Conservation (phyloP, 2,329 filamentous ascomycete genomes). For the Aspergillus sp. region DNA sequence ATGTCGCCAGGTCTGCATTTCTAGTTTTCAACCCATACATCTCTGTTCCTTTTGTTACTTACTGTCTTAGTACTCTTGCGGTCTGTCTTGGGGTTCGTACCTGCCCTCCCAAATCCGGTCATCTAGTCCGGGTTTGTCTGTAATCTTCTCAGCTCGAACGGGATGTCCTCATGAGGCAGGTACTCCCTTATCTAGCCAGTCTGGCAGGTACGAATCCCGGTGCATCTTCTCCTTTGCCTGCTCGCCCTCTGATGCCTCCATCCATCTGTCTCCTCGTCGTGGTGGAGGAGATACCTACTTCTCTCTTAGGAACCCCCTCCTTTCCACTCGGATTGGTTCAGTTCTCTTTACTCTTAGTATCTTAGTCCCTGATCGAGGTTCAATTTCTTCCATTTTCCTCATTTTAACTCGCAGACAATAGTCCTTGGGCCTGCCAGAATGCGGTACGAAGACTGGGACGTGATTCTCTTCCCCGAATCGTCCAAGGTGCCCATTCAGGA, state of each 20-base stretch:
- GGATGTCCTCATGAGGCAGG: background rate
- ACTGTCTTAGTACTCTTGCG: background rate
- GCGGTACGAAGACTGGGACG: constrained; percentile 86
- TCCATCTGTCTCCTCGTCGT: constrained; percentile 4
- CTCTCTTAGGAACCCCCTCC: background rate
- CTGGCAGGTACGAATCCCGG: background rate
- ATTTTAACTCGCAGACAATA: constrained; percentile 40
- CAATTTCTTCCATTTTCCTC: constrained; percentile 21
- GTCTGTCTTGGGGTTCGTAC: background rate
- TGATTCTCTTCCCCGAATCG: constrained; percentile 73
- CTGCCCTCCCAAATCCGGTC: background rate
- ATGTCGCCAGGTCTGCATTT: constrained; percentile 2
- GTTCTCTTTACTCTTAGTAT: constrained; percentile 24
- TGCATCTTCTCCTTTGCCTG: background rate
- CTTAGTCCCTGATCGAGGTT: constrained; percentile 16
- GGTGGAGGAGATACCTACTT: constrained; percentile 4
- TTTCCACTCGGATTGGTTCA: constrained; percentile 1
- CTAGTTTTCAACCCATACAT: no score
- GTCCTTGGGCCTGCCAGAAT: constrained; percentile 51
- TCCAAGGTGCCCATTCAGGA: constrained; percentile 74
- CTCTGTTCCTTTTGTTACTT: background rate
- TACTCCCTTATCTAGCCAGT: background rate
- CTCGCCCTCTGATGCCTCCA: background rate
- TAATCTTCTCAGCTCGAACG: no score
- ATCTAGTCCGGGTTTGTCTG: background rate